Evolutionary conservation across 148 eudicot genomes (phyloP), one percentile per base, ranked within the genome.

Genomic region (Agrostemma githago): DNA sequence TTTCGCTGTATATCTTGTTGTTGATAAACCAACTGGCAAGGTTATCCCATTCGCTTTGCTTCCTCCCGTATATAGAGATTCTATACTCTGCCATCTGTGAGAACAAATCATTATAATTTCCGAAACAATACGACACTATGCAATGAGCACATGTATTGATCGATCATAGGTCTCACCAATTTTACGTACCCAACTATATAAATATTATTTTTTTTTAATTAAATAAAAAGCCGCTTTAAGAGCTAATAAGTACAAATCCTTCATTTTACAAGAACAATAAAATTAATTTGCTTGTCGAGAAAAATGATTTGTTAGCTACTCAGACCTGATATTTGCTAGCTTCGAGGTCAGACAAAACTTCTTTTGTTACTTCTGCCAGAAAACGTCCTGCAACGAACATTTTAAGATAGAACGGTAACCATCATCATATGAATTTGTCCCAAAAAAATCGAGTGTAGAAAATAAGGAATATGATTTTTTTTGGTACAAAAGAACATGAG

Each of bases 21-120:
- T 90, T 90, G 62, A 90, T 82, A 75, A 88, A 84, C 96, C 96
- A 90, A 82, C 92, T 88, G 21, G 96, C 92, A 76, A 90, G 85
- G 74, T 87, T 87, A 79, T 90, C 96, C 96, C 96, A 90, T 75
- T 90, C 96, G 77, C 92, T 90, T 84, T 90, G 88, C 81, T 90
- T 90, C 83, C 92, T 85, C 75, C 96, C 96, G 67, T 90, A 90
- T 68, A 90, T 75, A 26, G 96, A 90, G 43, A 90, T 83, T 80
- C 96, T 85, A 74, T 90, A 90, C 82, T 90, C 96, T 19, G 96
- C 96, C 90, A 89, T 83, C 91, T 89, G 89, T 48, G 83, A 75
- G 51, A 82, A 51, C 40, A 76, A 59, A 41, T 26, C 43, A 26
- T 40, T 54, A 72, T 26, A 56, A 21, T 17, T 62, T 42, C 11